Evolutionary conservation across 805 yeast species (phyloP).

Genomic region (Zygosaccharomyces bailii): DNA sequence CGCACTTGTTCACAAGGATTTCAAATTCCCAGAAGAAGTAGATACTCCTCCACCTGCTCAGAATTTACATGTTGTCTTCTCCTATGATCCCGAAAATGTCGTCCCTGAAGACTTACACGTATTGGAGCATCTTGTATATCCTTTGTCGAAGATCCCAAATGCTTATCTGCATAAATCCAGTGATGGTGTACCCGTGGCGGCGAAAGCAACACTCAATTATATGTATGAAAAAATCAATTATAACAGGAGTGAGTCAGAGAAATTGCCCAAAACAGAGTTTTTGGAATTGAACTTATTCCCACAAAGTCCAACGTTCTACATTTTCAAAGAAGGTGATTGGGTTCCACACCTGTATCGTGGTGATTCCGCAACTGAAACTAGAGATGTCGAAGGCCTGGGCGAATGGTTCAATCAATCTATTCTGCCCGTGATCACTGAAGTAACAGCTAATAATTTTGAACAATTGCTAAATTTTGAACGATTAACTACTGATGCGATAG

Average conservation of each 20-base stretch:
- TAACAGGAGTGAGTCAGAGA: conserved; percentile 35
- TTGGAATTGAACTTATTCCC: conserved; percentile 52
- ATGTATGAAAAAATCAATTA: conserved; percentile 45
- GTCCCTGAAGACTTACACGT: conserved; percentile 58
- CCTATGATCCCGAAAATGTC: conserved; percentile 47
- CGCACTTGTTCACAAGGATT: conserved; percentile 18
- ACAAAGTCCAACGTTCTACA: conserved; percentile 57
- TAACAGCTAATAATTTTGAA: conserved; percentile 39
- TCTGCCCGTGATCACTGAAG: conserved; percentile 51
- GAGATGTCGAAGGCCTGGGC: conserved; percentile 47
- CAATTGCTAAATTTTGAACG: conserved; percentile 18
- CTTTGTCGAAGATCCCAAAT: conserved; percentile 56
- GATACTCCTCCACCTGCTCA: conserved; percentile 4
- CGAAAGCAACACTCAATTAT: conserved; percentile 36
- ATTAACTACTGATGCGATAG: conserved; percentile 21
- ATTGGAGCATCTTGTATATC: conserved; percentile 58
- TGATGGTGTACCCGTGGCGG: conserved; percentile 44
- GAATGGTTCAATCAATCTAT: conserved; percentile 49
- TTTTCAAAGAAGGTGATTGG: conserved; percentile 56
- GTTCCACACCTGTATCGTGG: conserved; percentile 54
- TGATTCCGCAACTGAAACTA: conserved; percentile 60
- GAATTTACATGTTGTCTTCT: conserved; percentile 48
- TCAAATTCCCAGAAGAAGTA: conserved; percentile 20
- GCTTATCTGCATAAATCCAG: conserved; percentile 51
- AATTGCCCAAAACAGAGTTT: conserved; percentile 44